phyloP scores from a whole-genome alignment of 768 basidiomycete genomes.

The Solioccasus polychromus region DNA sequence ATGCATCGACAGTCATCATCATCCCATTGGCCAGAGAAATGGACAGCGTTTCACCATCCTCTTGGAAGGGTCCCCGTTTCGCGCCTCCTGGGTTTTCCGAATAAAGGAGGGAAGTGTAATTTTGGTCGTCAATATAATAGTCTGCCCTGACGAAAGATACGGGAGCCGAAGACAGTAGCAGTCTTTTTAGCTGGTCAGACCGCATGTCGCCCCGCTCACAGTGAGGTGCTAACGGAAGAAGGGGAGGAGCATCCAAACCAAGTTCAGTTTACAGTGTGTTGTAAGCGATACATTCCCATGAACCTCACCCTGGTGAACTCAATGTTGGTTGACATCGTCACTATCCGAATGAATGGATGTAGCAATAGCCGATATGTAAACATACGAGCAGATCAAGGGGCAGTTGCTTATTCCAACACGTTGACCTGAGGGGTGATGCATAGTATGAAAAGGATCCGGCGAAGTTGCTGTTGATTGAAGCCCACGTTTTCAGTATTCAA shows the following conservation, averaged over 20 bases:
- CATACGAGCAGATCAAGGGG: too few relatives aligned
- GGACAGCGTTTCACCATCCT: conserved; percentile 11
- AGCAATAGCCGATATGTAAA: too few relatives aligned
- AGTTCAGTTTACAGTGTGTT: background rate
- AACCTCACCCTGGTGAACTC: too few relatives aligned
- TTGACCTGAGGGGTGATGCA: too few relatives aligned
- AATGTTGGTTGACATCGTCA: too few relatives aligned
- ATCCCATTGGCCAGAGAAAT: conserved; percentile 8
- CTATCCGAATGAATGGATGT: too few relatives aligned
- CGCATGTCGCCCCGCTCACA: conserved; percentile 2
- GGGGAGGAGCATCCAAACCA: background rate
- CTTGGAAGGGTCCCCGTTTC: conserved; percentile 9
- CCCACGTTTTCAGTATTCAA: too few relatives aligned
- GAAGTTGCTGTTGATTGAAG: too few relatives aligned
- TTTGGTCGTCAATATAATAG: conserved; percentile 19
- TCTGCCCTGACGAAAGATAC: conserved; percentile 6
- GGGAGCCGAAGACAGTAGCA: conserved; percentile 2
- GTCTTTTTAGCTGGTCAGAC: background rate
- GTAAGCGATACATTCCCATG: background rate
- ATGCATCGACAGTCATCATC: conserved; percentile 12
- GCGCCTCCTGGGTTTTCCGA: conserved; percentile 11
- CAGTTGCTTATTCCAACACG: too few relatives aligned
- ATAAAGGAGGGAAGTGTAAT: conserved; percentile 9
- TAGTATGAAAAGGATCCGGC: too few relatives aligned
- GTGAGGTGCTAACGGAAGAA: background rate